Base-by-base conservation (phyloP, 192 early-diverging fungal genomes). In the Allomyces javanicus region DNA sequence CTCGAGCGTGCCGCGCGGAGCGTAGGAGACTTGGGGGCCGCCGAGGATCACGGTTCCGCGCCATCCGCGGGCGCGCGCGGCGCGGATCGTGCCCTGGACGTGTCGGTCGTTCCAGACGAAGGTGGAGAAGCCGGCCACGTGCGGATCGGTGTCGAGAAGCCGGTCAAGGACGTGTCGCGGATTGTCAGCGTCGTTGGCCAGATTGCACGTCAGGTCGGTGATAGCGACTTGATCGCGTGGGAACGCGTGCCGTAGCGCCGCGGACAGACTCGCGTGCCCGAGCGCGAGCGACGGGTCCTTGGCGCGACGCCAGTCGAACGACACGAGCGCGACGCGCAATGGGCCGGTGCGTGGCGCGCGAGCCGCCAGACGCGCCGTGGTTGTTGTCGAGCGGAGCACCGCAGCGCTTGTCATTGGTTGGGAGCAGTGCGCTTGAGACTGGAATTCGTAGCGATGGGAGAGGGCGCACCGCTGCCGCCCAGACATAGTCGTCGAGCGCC, bases 51-150 rank as follows among this genome's bases (percentile, higher is more conserved):
- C 58, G 61, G 27, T 67, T 21, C 66, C 66, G 64, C 40, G 22
- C 55, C 22, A 61, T 10, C 12, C 21, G 22, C 19, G 55, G n/a
- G 24, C 61, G 21, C 65, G 33, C 33, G 33, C 33, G 7, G 33
- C 58, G 10, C 17, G 33, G 61, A 69, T 61, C 12, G 69, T 70
- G 44, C 21, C 19, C 43, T 69, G 68, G n/a, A 40, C 64, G 44
- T 68, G 67, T 9, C 9, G 26, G 50, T 69, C 68, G 25, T 69
- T 69, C 68, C 68, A 69, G 10, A 69, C 26, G 25, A 70, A 69
- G 17, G 43, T 61, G 24, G 66, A 65, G n/a, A 69, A 55, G 5
- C 66, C 68, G 21, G 69, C 25, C 19, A 69, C 9, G 12, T 22
- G 27, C 24, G 33, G 66, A 12, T 26, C n/a, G 21, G 55, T 45